Evolutionary conservation across 768 basidiomycete genomes (phyloP).

Genomic region (Cystofilobasidium capitatum): DNA sequence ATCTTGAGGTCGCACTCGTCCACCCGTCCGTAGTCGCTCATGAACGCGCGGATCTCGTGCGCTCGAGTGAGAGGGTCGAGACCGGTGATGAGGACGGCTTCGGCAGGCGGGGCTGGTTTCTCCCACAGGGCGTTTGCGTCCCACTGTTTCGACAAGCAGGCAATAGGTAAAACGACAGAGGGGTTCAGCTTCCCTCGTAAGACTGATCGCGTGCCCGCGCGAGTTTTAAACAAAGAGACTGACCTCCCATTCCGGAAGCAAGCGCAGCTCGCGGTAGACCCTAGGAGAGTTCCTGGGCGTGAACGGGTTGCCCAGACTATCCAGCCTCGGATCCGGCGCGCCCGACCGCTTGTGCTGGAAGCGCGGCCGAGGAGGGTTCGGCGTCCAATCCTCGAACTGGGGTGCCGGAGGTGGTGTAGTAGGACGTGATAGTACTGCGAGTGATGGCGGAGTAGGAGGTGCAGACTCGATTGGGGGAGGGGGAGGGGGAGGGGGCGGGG

Average conservation of each 20-base stretch:
- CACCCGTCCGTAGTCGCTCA: slow-evolving; percentile 55
- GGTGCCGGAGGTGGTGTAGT: background rate
- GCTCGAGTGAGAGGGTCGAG: slow-evolving; percentile 64
- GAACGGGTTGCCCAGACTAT: background rate
- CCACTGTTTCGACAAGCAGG: slow-evolving; percentile 46
- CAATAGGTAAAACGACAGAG: background rate
- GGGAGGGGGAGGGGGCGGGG: background rate
- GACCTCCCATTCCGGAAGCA: slow-evolving; percentile 8
- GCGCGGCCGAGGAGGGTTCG: background rate
- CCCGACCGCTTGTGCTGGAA: background rate
- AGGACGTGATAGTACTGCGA: background rate
- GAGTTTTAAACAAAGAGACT: background rate
- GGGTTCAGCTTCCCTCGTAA: background rate
- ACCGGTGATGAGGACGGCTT: slow-evolving; percentile 58
- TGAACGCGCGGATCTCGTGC: slow-evolving; percentile 55
- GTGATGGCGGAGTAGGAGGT: background rate
- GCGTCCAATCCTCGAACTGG: background rate
- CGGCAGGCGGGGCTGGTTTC: slow-evolving; percentile 53
- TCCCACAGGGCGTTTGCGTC: slow-evolving; percentile 62
- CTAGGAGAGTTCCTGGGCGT: background rate
- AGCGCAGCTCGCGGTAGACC: background rate
- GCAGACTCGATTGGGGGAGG: background rate
- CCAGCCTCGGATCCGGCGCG: slow-evolving; percentile 7
- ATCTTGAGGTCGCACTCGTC: slow-evolving; percentile 64
- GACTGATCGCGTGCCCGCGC: background rate